Percentiles rank a stretch among this genome's conserved stretches.
Conservation (phyloP, 2,329 filamentous ascomycete genomes). For the Penicillium palitans region DNA sequence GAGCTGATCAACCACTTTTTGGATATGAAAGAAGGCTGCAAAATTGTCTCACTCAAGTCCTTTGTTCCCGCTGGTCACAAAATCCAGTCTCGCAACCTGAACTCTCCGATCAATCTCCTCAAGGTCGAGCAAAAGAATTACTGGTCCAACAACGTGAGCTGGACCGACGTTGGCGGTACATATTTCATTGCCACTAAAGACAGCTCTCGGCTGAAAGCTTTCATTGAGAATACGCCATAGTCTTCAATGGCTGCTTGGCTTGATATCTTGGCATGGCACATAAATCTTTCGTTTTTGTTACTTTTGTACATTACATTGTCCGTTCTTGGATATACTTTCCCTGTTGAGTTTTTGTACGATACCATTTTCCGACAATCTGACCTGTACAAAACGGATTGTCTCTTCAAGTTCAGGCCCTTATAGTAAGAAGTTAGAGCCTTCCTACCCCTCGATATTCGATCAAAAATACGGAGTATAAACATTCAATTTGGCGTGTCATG, state of each 20-base stretch:
- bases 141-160: constrained; percentile 74
- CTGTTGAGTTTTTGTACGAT: constrained; percentile 20
- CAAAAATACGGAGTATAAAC: background rate
- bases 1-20: constrained; percentile 84
- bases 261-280: constrained; percentile 7
- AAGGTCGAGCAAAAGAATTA: constrained; percentile 73
- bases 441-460: too few species aligned
- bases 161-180: constrained; percentile 78
- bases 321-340: constrained; percentile 21
- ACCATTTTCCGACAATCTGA: constrained; percentile 14
- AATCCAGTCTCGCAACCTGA: constrained; percentile 70
- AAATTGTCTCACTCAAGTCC: constrained; percentile 86
- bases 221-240: constrained; percentile 43
- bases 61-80: constrained; percentile 82
- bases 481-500: background rate
- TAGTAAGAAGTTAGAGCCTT: too few species aligned
- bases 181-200: constrained; percentile 90
- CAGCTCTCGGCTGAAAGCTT: constrained; percentile 53
- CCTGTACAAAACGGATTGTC: constrained; percentile 2
- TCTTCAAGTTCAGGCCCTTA: background rate
- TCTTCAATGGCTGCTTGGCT: background rate
- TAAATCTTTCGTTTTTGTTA: constrained; percentile 9
- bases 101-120: constrained; percentile 79
- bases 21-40: constrained; percentile 86
- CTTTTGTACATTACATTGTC: constrained; percentile 23